Percentiles rank a stretch among this genome's conserved stretches.
phyloP scores from a whole-genome alignment of 345 rosid genomes.

The Acer negundo region DNA sequence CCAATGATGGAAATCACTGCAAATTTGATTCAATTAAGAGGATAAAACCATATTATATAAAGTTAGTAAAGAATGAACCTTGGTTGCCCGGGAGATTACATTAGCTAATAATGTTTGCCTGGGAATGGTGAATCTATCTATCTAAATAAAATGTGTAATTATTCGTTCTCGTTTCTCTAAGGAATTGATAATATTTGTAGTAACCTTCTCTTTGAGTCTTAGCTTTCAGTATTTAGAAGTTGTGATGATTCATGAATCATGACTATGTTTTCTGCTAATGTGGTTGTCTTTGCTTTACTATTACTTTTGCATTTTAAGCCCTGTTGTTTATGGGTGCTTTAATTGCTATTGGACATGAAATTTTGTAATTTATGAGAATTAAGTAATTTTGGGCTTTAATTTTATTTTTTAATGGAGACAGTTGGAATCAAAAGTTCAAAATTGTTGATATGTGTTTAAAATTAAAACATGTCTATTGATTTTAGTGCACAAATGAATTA shows the following conservation, averaged over 20 bases:
- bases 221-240: not conserved
- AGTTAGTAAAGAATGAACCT: not conserved
- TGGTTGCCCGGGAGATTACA: not conserved
- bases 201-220: not conserved
- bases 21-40: not conserved
- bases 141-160: too few species aligned
- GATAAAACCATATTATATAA: not conserved
- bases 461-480: slow-evolving; percentile 28
- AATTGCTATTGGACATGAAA: not conserved
- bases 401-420: slow-evolving; percentile 6
- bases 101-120: not conserved
- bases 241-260: not conserved
- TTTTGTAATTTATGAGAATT: not conserved
- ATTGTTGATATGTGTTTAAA: slow-evolving; percentile 8
- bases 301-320: not conserved
- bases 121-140: too few species aligned
- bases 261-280: not conserved
- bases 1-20: not conserved
- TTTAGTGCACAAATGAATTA: slow-evolving; percentile 42
- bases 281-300: not conserved
- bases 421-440: not conserved
- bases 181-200: too few species aligned
- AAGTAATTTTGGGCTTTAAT: not conserved
- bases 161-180: too few species aligned
- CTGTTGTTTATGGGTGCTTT: not conserved